Evolutionary conservation across 371 early-diverging fungal genomes (phyloP), one percentile per base, ranked within the genome.

Genomic region (Mortierella sp.): DNA sequence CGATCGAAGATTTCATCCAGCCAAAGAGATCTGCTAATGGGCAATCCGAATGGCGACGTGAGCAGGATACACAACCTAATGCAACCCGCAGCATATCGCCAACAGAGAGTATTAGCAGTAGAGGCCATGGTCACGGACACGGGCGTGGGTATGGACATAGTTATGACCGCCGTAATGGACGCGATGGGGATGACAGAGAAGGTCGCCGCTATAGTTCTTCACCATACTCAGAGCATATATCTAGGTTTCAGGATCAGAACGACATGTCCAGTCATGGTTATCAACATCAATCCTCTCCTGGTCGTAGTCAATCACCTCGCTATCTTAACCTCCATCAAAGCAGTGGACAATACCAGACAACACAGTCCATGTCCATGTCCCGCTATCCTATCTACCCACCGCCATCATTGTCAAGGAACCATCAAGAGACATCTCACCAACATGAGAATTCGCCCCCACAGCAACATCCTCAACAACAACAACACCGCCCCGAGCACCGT

Each of bases 321-420:
- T 66, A 73, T 40, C 61, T 47, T 10, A 66, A 66, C 49, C 53
- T 72, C 9, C 73, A 72, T 28, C 81, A 75, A 64, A 64, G 68
- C 29, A 64, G 68, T 22, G 71, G 71, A 3, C 81, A 74, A 31
- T 80, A 74, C 22, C 75, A 56, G 34, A 61, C 81, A 2, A 55
- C 67, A 0, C 81, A 66, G 22, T 72, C 70, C 19, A 75, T 80
- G 81, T 57, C 70, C 54, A 80, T 75, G 81, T 80, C 81, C 8
- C 76, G 76, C 1, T 76, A 76, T 35, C 58, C 70, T 0, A 61
- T 61, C 51, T 54, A 75, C 19, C 61, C 65, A 6, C 51, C 56
- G 29, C 66, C 70, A 51, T 53, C 61, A n/a, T 61, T 58, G 22
- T 31, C 63, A 34, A 43, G 59, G 26, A 23, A 35, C 19, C 37